Evolutionary conservation across 208 protist genomes (phyloP).

Genomic region (Porcisia hertigi): DNA sequence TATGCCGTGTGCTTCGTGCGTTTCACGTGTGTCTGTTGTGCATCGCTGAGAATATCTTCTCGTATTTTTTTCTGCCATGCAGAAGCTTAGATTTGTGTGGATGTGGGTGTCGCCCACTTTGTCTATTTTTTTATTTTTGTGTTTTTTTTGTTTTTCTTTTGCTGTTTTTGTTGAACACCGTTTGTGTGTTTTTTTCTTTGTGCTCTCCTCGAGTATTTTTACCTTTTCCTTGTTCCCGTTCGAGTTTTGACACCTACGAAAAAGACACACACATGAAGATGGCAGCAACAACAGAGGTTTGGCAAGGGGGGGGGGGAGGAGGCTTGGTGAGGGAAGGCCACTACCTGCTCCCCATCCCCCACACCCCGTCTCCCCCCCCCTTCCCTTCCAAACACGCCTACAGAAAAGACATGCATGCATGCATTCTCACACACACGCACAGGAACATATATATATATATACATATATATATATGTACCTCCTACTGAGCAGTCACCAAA

Average conservation of each 20-base stretch:
- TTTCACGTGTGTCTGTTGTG: neutral
- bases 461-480: too few species aligned
- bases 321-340: too few species aligned
- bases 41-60: neutral
- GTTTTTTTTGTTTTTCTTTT: neutral
- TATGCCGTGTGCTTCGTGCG: too few species aligned
- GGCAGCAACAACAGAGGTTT: neutral
- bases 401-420: neutral
- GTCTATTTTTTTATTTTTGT: constrained; percentile 6
- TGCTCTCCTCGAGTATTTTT: neutral
- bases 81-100: neutral
- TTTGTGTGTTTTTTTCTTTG: neutral
- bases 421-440: too few species aligned
- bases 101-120: constrained; percentile 13
- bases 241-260: neutral
- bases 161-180: neutral
- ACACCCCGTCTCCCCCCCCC: too few species aligned
- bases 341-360: neutral
- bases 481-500: neutral
- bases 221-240: neutral
- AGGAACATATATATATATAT: too few species aligned
- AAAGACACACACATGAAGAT: neutral
- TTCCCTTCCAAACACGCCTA: too few species aligned
- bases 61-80: constrained; percentile 9
- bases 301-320: neutral